phyloP scores from a whole-genome alignment of 2,329 filamentous ascomycete genomes.

The Claviceps arundinis region DNA sequence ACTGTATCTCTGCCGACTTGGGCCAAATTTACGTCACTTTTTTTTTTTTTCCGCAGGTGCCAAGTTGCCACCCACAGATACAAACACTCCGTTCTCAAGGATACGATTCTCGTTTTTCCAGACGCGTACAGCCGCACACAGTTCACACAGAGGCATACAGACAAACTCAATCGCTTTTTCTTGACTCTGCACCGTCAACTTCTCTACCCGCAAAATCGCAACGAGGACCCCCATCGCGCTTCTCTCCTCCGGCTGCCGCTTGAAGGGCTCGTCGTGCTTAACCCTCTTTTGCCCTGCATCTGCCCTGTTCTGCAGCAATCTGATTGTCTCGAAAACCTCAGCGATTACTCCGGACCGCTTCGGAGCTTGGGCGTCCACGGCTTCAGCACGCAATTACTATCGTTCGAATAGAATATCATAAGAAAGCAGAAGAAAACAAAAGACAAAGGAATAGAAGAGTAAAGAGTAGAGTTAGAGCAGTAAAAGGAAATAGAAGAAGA shows the following conservation, averaged over 20 bases:
- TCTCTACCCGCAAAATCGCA: neutral
- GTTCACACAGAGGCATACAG: neutral
- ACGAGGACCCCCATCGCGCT: neutral
- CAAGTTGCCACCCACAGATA: neutral
- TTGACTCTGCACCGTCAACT: neutral
- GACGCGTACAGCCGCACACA: neutral
- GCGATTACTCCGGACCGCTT: constrained; percentile 4
- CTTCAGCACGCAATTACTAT: neutral
- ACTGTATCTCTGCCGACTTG: neutral
- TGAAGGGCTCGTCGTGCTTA: neutral
- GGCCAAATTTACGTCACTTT: constrained; percentile 2
- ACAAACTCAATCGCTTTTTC: neutral
- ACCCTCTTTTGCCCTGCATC: neutral
- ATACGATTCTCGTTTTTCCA: neutral
- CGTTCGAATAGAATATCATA: neutral
- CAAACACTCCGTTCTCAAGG: neutral
- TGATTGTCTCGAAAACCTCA: neutral
- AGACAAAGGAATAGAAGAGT: no score
- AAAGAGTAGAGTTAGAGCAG: no score
- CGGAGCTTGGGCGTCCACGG: neutral
- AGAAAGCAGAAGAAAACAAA: no score
- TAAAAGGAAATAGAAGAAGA: no score
- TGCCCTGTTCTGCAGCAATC: neutral
- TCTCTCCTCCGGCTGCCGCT: neutral
- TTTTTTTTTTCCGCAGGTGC: neutral